Evolutionary conservation across 1,284 basidiomycete genomes (phyloP), one percentile per base, ranked within the genome.

Genomic region (Cystobasidium pallidum): DNA sequence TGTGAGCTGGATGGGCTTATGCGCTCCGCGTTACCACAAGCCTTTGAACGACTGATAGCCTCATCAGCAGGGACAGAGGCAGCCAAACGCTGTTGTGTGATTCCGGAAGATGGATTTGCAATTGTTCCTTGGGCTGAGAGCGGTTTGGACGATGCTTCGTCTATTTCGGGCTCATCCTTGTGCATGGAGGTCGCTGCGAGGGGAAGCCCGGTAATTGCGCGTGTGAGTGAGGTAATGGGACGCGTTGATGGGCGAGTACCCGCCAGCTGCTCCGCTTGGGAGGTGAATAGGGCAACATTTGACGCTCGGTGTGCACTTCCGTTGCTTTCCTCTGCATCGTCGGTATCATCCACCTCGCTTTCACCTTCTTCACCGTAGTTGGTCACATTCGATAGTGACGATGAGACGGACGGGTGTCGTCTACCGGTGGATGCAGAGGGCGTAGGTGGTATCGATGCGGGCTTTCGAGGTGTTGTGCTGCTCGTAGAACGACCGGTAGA

Each of bases 351-450:
- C 19, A 15, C 62, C 3, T 64, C 28, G 28, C 47, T 45, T 30
- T 63, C 41, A 13, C 41, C 41, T 49, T 63, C 41, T 49, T 47
- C 59, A 24, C 26, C 24, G 45, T 64, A 64, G 47, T 47, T 64
- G 6, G 62, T 64, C 62, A 64, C 62, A 30, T 64, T 64, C n/a
- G 62, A 64, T 3, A 64, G 62, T n/a, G 62, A 64, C 2, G 62
- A 64, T 21, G 62, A 64, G 26, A 19, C 15, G 3, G 62, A 64
- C 7, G 62, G 62, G 32, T 49, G 62, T 51, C 62, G 45, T 2
- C 62, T 41, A 2, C 17, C 15, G 8, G 45, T 45, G 17, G 54
- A 28, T 15, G 43, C 51, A 15, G 30, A 15, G 19, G 54, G 54
- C 26, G 30, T 8, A 28, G 30, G 11, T 6, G 54, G 8, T 19